Percentiles rank a stretch among this genome's conserved stretches.
These are phyloP conservation scores for Suillus cothurnatus DNA, from an alignment of 768 basidiomycete species.

Conservation along the genomic window DNA sequence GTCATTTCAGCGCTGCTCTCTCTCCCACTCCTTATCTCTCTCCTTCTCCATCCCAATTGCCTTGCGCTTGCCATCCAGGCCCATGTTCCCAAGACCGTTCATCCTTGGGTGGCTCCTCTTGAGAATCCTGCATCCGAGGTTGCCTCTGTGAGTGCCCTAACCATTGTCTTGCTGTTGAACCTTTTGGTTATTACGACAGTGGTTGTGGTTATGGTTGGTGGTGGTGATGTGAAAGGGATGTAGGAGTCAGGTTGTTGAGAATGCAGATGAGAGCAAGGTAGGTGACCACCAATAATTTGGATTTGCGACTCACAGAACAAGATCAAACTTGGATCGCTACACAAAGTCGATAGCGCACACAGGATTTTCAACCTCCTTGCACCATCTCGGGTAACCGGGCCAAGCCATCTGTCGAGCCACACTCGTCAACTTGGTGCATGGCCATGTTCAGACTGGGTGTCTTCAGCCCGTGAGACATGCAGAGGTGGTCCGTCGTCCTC, in stretches of 20 bases:
- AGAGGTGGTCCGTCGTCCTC: conserved; percentile 46
- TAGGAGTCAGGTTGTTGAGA: conserved; percentile 45
- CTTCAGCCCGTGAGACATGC: conserved; percentile 51
- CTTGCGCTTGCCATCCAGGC: conserved; percentile 59
- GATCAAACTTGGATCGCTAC: no score
- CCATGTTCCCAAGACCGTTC: conserved; percentile 76
- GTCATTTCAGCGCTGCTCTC: conserved; percentile 47
- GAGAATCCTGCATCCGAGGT: conserved; percentile 25
- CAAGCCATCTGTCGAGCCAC: no score
- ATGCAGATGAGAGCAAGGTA: conserved; percentile 53
- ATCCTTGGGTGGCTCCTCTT: conserved; percentile 32
- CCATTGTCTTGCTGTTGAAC: conserved; percentile 39
- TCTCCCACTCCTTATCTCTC: conserved; percentile 32
- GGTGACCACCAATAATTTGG: no score
- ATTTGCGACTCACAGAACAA: no score
- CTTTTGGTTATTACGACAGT: conserved; percentile 22
- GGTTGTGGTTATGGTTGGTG: conserved; percentile 27
- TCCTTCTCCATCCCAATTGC: conserved; percentile 32
- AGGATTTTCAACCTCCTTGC: no score
- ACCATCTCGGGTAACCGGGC: no score
- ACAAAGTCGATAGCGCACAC: no score
- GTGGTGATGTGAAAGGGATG: conserved; percentile 47
- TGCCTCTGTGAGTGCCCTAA: conserved; percentile 51
- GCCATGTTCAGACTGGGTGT: conserved; percentile 52
- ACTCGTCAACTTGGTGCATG: no score